A percentile compares a stretch with the other conserved stretches of the same genome.
Conservation (phyloP, 2,329 filamentous ascomycete genomes). For the Ceratocystis papillata region DNA sequence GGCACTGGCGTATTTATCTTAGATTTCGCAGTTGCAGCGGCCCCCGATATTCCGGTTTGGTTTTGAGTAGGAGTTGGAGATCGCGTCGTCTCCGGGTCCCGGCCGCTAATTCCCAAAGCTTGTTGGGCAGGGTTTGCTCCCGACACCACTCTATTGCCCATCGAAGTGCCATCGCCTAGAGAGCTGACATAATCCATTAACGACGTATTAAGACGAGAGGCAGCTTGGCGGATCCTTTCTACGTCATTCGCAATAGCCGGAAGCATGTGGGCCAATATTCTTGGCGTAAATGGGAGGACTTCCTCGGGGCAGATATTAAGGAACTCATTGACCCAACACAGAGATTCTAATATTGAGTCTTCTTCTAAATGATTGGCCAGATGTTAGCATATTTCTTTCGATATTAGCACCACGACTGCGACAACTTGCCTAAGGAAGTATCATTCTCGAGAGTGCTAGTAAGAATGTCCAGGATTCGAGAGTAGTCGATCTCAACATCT, state of each 20-base stretch:
- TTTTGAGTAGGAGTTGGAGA: constrained; percentile 21
- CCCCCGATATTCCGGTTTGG: background rate
- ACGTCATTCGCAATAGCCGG: constrained; percentile 89
- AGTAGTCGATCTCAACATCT: constrained; percentile 88
- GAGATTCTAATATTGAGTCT: constrained; percentile 78
- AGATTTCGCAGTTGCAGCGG: background rate
- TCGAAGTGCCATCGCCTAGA: constrained; percentile 33
- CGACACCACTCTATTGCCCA: background rate
- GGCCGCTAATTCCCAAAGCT: background rate
- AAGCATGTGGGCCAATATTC: constrained; percentile 79
- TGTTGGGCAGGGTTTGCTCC: background rate
- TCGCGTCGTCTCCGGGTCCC: constrained; percentile 14
- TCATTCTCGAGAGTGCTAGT: constrained; percentile 64
- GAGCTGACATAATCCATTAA: constrained; percentile 92
- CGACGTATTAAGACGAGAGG: constrained; percentile 77
- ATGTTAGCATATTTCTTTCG: constrained; percentile 6
- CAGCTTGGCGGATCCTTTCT: constrained; percentile 78
- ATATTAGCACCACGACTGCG: background rate
- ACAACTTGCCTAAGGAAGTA: constrained; percentile 13
- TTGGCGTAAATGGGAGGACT: constrained; percentile 86
- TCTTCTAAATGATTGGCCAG: constrained; percentile 50
- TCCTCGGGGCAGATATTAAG: constrained; percentile 96
- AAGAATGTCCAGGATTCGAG: constrained; percentile 81
- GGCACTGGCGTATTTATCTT: background rate
- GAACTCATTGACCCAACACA: constrained; percentile 93